Evolutionary conservation across 2,329 filamentous ascomycete species (phyloP).

Genomic region (Stemphylium beticola): DNA sequence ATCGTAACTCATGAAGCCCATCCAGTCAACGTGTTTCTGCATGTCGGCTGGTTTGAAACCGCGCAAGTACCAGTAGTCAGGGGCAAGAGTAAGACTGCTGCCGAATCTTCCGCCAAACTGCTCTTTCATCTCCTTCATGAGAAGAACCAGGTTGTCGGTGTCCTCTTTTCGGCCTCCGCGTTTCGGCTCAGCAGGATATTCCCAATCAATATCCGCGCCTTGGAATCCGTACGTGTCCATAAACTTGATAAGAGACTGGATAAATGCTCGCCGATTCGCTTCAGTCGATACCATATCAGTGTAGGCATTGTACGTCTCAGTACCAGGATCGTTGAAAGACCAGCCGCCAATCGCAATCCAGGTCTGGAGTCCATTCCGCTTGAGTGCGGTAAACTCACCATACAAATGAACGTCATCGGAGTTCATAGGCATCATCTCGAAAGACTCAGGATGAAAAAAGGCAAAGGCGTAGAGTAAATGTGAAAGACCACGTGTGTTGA

Average conservation of each 20-base stretch:
- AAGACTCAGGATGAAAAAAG: conserved; percentile 28
- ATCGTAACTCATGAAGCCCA: conserved; percentile 30
- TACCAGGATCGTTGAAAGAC: conserved; percentile 49
- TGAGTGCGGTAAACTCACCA: conserved; percentile 40
- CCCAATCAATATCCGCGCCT: conserved; percentile 56
- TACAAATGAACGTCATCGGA: conserved; percentile 28
- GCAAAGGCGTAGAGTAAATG: conserved; percentile 45
- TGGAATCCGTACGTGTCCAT: conserved; percentile 53
- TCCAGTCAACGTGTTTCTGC: conserved; percentile 43
- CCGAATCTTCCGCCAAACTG: conserved; percentile 21
- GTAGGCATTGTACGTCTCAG: conserved; percentile 29
- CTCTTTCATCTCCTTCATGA: conserved; percentile 27
- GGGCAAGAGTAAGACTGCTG: conserved; percentile 34
- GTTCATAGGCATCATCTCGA: conserved; percentile 29
- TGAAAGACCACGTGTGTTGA: conserved; percentile 42
- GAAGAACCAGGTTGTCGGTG: conserved; percentile 25
- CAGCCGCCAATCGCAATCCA: conserved; percentile 54
- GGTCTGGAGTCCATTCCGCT: conserved; percentile 44
- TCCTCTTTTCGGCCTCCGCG: conserved; percentile 48
- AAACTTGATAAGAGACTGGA: conserved; percentile 43
- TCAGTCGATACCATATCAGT: conserved; percentile 38
- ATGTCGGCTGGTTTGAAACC: conserved; percentile 45
- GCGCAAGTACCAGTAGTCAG: conserved; percentile 36
- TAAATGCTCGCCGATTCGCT: not conserved
- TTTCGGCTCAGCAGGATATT: conserved; percentile 42